Evolutionary conservation across 2,329 filamentous ascomycete species (phyloP).

Genomic region (Colletotrichum salicis): DNA sequence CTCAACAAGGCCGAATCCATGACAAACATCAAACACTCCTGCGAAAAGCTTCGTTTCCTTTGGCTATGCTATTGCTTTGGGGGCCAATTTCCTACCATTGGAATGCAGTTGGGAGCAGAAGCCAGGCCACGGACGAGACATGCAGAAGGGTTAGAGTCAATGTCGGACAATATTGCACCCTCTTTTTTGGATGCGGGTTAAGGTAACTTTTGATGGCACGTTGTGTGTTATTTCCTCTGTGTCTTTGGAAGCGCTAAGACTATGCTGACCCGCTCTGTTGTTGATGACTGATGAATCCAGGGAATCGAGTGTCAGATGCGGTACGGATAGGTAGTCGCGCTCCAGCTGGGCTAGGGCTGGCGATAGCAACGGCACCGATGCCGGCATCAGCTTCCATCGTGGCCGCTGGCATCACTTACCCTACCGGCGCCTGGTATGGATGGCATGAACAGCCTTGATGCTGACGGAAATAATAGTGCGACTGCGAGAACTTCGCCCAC

Average conservation of each 20-base stretch:
- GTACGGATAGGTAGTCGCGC: neutral
- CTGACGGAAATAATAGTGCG: neutral
- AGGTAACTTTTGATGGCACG: neutral
- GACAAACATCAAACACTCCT: conserved; percentile 25
- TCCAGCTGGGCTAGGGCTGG: conserved; percentile 4
- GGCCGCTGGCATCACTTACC: neutral
- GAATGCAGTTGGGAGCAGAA: neutral
- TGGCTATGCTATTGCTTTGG: neutral
- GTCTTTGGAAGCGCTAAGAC: conserved; percentile 11
- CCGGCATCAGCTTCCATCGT: conserved; percentile 4
- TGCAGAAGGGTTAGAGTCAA: no score
- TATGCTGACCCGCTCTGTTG: conserved; percentile 14
- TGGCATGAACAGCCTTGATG: neutral
- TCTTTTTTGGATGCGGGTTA: neutral
- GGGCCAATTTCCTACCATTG: neutral
- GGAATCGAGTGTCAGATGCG: neutral
- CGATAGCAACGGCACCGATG: conserved; percentile 15
- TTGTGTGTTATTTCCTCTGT: neutral
- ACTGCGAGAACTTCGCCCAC: neutral
- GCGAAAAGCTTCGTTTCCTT: conserved; percentile 22
- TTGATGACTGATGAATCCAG: conserved; percentile 7
- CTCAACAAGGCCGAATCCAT: neutral
- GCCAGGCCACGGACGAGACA: neutral
- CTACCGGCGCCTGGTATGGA: conserved; percentile 4
- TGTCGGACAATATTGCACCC: neutral